These are phyloP conservation scores for Tuctoria greenei DNA, from an alignment of 176 grass and related monocot species.

Conservation along the genomic window DNA sequence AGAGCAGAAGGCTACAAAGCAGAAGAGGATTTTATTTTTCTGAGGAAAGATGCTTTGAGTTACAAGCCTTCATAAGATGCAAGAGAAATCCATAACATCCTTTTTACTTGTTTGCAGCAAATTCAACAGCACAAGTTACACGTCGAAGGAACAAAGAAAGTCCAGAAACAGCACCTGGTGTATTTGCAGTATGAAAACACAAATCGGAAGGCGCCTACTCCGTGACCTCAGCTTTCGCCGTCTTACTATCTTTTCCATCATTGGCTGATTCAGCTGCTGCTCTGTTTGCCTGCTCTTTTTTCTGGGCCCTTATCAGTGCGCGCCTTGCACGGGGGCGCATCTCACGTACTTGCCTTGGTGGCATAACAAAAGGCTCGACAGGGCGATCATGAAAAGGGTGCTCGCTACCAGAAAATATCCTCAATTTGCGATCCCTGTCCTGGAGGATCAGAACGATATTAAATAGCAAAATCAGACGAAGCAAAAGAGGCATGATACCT, in stretches of 20 bases:
- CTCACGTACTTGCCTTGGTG: constrained; percentile 67
- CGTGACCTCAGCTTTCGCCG: constrained; percentile 27
- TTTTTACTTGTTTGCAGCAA: constrained; percentile 6
- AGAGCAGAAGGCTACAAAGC: neutral
- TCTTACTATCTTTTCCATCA: constrained; percentile 47
- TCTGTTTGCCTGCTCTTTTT: constrained; percentile 70
- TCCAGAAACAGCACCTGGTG: neutral
- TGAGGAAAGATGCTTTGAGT: neutral
- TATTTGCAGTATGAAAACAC: neutral
- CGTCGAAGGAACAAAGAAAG: constrained; percentile 1
- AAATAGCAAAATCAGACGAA: neutral
- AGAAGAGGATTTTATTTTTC: constrained; percentile 3
- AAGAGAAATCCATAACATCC: neutral
- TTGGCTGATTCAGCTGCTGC: constrained; percentile 26
- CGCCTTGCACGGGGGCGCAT: constrained; percentile 82
- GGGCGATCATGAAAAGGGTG: constrained; percentile 79
- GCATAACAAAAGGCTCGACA: constrained; percentile 71
- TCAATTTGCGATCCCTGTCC: constrained; percentile 86
- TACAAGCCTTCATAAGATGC: neutral
- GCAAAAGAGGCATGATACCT: neutral
- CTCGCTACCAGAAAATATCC: constrained; percentile 75
- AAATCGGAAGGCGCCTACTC: constrained; percentile 32
- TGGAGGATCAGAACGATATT: constrained; percentile 33
- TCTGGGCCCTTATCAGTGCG: constrained; percentile 78
- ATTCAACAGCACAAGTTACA: neutral